Base-by-base conservation (phyloP, 2,329 filamentous ascomycete species). In the Alternaria sp. region DNA sequence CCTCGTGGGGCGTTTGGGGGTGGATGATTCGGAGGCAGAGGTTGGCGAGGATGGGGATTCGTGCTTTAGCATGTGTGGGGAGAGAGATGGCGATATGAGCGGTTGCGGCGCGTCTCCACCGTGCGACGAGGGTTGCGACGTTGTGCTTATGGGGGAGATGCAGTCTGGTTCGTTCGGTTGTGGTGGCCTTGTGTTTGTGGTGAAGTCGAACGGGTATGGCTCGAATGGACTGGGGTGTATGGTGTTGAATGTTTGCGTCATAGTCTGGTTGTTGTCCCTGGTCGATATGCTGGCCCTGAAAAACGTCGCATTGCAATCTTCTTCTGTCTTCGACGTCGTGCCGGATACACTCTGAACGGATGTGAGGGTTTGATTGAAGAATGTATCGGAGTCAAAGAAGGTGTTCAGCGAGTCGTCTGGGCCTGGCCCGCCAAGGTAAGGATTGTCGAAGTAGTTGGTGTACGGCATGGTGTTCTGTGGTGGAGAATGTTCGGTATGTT, bases 71-170 rank as follows among this genome's bases (percentile, higher is more conserved):
- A 67, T 68, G 55, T 65, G 66, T 21, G 74, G 73, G 36, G 74
- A 79, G n/a, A 68, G 62, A 4, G 70, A 67, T 15, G 74, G 72
- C 4, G 74, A 74, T 54, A 67, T 66, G 21, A 63, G 49, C 52
- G 68, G 70, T 58, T 68, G 68, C 13, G 72, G 61, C 57, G 60
- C 70, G 51, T 78, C 75, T 45, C 72, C 75, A 65, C 75, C 76
- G 54, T 77, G 71, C n/a, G 77, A 78, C 15, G 77, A 75, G 6
- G 75, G 75, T 52, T 70, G 71, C 23, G 77, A 79, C 32, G 66
- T 64, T 10, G 62, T 47, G 13, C 65, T 62, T 5, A 66, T 69
- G 21, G 68, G 70, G 40, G 69, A 73, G 49, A 71, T 64, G 19
- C 66, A 65, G 51, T 60, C 66, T 30, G 62, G 54, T 52, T 70